phyloP scores from a whole-genome alignment of 2,329 filamentous ascomycete genomes.

The Capronia coronata region DNA sequence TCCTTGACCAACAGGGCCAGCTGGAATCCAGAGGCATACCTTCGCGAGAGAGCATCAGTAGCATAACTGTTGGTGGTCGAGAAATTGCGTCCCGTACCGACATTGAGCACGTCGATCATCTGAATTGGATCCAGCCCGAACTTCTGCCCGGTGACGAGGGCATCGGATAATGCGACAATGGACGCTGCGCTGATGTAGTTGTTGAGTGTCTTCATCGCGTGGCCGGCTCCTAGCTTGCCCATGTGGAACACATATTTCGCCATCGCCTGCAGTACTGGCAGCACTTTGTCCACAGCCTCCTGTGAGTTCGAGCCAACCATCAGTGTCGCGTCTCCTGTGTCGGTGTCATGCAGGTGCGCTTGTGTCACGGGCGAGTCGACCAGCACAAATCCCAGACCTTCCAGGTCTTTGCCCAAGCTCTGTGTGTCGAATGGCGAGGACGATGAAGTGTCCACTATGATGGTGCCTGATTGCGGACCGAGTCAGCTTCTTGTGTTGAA shows the following conservation, averaged over 20 bases:
- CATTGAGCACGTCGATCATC: constrained; percentile 40
- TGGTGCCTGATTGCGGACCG: constrained; percentile 8
- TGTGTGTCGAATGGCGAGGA: constrained; percentile 25
- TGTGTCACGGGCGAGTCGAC: constrained; percentile 25
- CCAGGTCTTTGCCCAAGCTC: constrained; percentile 19
- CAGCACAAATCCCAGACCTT: constrained; percentile 13
- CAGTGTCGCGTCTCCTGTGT: constrained; percentile 24
- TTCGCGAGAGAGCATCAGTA: constrained; percentile 23
- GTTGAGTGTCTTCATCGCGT: constrained; percentile 27
- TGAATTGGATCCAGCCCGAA: constrained; percentile 24
- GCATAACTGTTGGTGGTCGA: constrained; percentile 32
- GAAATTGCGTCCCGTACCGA: constrained; percentile 36
- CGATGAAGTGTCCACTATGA: constrained; percentile 25
- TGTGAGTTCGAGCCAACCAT: constrained; percentile 23
- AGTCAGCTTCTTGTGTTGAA: background rate
- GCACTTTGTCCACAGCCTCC: constrained; percentile 17
- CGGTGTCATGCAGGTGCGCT: constrained; percentile 23
- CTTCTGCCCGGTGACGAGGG: constrained; percentile 22
- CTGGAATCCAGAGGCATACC: constrained; percentile 23
- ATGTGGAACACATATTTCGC: constrained; percentile 26
- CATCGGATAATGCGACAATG: constrained; percentile 22
- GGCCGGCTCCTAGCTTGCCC: constrained; percentile 22
- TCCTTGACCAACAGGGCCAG: constrained; percentile 25
- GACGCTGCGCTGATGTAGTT: constrained; percentile 25
- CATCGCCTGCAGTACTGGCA: constrained; percentile 24